Conservation (phyloP, 345 rosid genomes). For the Aethionema arabicum region DNA sequence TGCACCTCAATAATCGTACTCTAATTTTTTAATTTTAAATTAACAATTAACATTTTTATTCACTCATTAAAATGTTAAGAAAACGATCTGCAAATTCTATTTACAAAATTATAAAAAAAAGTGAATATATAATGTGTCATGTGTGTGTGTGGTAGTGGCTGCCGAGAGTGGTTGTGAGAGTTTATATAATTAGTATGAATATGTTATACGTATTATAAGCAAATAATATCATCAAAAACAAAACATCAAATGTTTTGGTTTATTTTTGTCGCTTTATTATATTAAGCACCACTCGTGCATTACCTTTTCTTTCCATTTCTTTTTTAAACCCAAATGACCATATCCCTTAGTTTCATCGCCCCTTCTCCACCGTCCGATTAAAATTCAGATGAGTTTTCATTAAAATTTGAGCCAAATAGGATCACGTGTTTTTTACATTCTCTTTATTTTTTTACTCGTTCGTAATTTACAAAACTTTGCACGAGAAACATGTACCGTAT, state of each 20-base stretch:
- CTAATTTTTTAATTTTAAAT: too few species aligned
- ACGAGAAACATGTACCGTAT: too few species aligned
- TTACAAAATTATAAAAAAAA: too few species aligned
- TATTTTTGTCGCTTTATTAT: conserved; percentile 16
- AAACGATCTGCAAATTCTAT: too few species aligned
- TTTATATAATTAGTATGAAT: too few species aligned
- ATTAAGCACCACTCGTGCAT: conserved; percentile 33
- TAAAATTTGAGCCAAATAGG: neutral
- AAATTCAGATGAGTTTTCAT: conserved; percentile 1
- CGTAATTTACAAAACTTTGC: neutral
- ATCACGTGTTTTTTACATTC: conserved; percentile 14
- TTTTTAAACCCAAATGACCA: conserved; percentile 4
- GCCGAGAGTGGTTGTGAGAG: too few species aligned
- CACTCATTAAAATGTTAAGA: too few species aligned
- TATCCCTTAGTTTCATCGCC: conserved; percentile 25
- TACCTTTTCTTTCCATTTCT: conserved; percentile 14
- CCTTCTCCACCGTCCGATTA: conserved; percentile 27
- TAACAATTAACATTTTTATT: too few species aligned
- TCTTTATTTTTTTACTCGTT: neutral
- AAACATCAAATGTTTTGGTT: neutral
- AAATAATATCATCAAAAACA: neutral
- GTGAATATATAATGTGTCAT: too few species aligned
- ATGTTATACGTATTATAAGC: conserved; percentile 13
- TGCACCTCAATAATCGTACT: too few species aligned
- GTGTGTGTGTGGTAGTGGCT: too few species aligned